These are phyloP conservation scores for Fraxinus platypoda DNA, from an alignment of 305 asterid genomes.

Conservation along the genomic window DNA sequence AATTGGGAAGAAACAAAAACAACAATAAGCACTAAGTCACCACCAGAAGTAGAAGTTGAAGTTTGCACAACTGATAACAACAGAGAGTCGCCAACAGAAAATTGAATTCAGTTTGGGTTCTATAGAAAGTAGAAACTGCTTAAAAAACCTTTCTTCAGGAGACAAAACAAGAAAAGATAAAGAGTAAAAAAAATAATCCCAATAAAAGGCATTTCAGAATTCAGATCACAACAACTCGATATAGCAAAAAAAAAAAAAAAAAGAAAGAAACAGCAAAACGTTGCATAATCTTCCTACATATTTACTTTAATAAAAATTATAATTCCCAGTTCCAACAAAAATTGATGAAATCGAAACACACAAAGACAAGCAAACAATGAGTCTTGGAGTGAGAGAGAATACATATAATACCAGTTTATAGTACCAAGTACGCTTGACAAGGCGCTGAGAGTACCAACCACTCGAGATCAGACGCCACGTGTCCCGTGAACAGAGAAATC, in stretches of 20 bases:
- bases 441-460: slow-evolving; percentile 92
- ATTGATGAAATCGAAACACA: neutral
- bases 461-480: slow-evolving; percentile 92
- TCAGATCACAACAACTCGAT: neutral
- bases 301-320: neutral
- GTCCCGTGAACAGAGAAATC: slow-evolving; percentile 93
- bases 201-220: neutral
- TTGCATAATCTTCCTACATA: neutral
- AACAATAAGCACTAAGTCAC: neutral
- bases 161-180: neutral
- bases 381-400: neutral
- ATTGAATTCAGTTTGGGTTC: neutral
- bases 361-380: neutral
- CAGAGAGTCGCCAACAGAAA: neutral
- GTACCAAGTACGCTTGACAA: slow-evolving; percentile 59
- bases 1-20: neutral
- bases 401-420: slow-evolving; percentile 41
- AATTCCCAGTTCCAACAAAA: neutral
- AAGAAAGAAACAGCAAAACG: neutral
- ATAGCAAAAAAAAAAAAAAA: neutral
- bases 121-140: neutral
- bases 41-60: neutral
- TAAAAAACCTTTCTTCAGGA: neutral
- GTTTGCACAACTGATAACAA: neutral
- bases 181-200: neutral